These are phyloP conservation scores for Alternaria gansuensis DNA, from an alignment of 2,329 filamentous ascomycete species.

Conservation along the genomic window DNA sequence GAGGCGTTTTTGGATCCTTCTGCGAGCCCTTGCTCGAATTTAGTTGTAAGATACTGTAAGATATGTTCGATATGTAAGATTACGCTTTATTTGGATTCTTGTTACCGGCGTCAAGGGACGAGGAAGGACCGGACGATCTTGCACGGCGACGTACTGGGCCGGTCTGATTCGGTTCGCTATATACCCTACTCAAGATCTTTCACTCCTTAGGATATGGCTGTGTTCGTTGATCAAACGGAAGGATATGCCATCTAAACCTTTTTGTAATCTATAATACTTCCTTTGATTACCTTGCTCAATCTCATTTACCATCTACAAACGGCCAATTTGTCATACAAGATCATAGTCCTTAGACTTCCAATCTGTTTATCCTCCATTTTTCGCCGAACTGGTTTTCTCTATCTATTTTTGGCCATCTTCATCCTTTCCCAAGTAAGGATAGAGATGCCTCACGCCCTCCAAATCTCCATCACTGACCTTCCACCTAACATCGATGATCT, in stretches of 20 bases:
- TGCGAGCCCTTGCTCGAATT: conserved; percentile 2
- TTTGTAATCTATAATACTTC: conserved; percentile 17
- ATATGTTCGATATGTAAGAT: conserved; percentile 14
- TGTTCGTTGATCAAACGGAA: conserved; percentile 11
- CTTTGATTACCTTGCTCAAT: neutral
- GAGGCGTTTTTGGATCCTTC: conserved; percentile 5
- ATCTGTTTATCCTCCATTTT: neutral
- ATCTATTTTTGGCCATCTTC: neutral
- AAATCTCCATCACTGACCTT: conserved; percentile 6
- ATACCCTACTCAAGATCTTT: conserved; percentile 22
- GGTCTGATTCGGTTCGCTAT: conserved; percentile 12
- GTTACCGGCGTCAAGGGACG: neutral
- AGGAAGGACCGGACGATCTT: conserved; percentile 8
- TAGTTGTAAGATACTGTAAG: conserved; percentile 3
- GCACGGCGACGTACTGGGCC: conserved; percentile 8
- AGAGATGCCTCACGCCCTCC: conserved; percentile 5
- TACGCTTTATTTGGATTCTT: neutral
- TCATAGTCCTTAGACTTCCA: neutral
- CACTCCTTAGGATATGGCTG: neutral
- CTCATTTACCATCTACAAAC: neutral
- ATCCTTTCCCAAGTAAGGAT: neutral
- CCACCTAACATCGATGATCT: conserved; percentile 7
- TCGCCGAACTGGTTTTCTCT: neutral
- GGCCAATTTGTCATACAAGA: neutral
- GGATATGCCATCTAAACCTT: neutral